These are phyloP conservation scores for Diplosphaera chodatii DNA, from an alignment of 139 green algal genomes.

Conservation along the genomic window DNA sequence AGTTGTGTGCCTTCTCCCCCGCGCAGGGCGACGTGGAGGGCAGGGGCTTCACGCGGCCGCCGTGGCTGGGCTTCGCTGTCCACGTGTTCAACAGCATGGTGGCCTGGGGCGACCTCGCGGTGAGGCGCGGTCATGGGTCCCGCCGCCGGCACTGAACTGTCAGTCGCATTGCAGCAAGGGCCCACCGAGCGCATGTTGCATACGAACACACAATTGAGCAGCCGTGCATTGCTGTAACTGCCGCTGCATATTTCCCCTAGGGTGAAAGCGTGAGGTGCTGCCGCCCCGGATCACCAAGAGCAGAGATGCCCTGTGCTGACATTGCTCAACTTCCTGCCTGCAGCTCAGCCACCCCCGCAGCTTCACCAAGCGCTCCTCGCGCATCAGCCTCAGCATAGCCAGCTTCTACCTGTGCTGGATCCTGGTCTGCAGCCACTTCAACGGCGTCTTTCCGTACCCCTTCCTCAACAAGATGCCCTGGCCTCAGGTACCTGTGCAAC, in stretches of 20 bases:
- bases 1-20: no score
- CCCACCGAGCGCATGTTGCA: no score
- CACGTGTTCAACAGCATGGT: constrained; percentile 47
- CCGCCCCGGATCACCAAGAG: no score
- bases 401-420: constrained; percentile 20
- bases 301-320: no score
- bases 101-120: constrained; percentile 56
- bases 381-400: constrained; percentile 7
- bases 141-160: no score
- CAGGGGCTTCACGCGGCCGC: constrained; percentile 33
- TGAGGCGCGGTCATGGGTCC: constrained; percentile 21
- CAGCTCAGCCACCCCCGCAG: constrained; percentile 24
- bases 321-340: background rate
- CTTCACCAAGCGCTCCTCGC: constrained; percentile 22
- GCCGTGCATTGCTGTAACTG: no score
- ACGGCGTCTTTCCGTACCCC: constrained; percentile 56
- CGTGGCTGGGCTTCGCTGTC: constrained; percentile 54
- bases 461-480: constrained; percentile 58
- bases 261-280: no score
- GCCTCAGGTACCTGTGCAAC: constrained; percentile 19
- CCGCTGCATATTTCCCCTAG: no score
- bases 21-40: constrained; percentile 45
- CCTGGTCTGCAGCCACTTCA: constrained; percentile 32
- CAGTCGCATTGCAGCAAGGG: no score
- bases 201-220: no score